Conservation (phyloP, 176 grass and related monocot genomes). For the Triticum monococcum region DNA sequence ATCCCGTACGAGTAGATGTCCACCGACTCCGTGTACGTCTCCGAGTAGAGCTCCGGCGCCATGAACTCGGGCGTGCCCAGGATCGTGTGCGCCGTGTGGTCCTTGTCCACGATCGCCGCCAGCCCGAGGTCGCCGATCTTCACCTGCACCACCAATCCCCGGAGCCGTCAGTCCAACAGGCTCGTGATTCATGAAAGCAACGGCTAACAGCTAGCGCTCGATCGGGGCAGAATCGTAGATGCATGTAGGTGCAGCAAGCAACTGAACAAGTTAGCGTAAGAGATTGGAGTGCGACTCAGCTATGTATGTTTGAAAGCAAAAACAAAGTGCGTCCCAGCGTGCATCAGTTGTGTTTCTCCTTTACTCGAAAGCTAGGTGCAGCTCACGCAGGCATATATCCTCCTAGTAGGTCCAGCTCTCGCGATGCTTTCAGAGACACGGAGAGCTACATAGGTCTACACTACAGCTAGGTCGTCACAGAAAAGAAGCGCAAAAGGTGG, state of each 20-base stretch:
- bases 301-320: not conserved
- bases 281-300: slow-evolving; percentile 26
- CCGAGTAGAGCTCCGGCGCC: slow-evolving; percentile 95
- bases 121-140: slow-evolving; percentile 97
- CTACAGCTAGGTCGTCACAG: slow-evolving; percentile 21
- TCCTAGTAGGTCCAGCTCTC: not conserved
- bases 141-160: slow-evolving; percentile 36
- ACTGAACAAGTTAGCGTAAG: not conserved
- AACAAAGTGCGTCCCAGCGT: slow-evolving; percentile 26
- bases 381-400: slow-evolving; percentile 7
- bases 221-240: not conserved
- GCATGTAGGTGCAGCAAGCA: not conserved
- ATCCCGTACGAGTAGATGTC: slow-evolving; percentile 98
- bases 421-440: slow-evolving; percentile 20
- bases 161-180: not conserved
- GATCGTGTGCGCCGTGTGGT: slow-evolving; percentile 75
- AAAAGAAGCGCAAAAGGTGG: slow-evolving; percentile 34
- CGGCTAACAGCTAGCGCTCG: not conserved
- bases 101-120: slow-evolving; percentile 81
- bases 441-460: slow-evolving; percentile 21
- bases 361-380: slow-evolving; percentile 38
- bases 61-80: slow-evolving; percentile 98
- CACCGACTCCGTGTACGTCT: slow-evolving; percentile 92
- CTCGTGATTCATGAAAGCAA: slow-evolving; percentile 21
- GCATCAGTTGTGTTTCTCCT: slow-evolving; percentile 38